These are phyloP conservation scores for Rhododendron mucronatum DNA, from an alignment of 148 eudicot species.

Conservation along the genomic window DNA sequence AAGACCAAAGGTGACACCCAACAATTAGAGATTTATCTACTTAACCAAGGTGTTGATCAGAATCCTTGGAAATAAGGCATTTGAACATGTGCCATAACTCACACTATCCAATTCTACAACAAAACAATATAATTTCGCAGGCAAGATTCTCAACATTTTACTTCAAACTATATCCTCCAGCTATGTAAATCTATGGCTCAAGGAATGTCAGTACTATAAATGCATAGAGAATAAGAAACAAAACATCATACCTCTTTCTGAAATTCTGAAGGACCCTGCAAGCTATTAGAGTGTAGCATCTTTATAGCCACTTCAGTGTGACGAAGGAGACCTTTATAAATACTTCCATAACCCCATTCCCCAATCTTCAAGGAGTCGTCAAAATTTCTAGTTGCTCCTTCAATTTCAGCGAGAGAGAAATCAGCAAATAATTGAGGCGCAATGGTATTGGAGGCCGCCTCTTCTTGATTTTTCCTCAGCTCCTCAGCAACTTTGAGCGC, in stretches of 20 bases:
- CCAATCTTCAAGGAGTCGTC: slow-evolving; percentile 62
- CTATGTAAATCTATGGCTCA: neutral
- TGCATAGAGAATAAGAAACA: neutral
- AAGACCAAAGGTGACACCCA: neutral
- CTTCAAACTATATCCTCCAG: neutral
- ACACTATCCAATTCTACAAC: neutral
- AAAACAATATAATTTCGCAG: neutral
- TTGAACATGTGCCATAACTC: neutral
- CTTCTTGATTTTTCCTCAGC: slow-evolving; percentile 35
- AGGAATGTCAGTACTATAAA: neutral
- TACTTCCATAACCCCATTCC: slow-evolving; percentile 76
- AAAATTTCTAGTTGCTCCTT: slow-evolving; percentile 60
- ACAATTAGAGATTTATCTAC: neutral
- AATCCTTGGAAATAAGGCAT: neutral
- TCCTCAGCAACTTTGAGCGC: slow-evolving; percentile 53
- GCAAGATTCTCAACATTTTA: neutral
- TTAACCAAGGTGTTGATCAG: neutral
- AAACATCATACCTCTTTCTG: slow-evolving; percentile 68
- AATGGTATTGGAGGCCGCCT: slow-evolving; percentile 34
- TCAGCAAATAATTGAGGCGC: slow-evolving; percentile 43
- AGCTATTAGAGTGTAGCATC: slow-evolving; percentile 46
- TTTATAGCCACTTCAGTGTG: slow-evolving; percentile 81
- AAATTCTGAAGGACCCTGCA: slow-evolving; percentile 64
- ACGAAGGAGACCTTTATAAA: slow-evolving; percentile 61
- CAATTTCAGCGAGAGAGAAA: slow-evolving; percentile 61